phyloP scores from a whole-genome alignment of 257 asterid species.

The Agastache rugosa region DNA sequence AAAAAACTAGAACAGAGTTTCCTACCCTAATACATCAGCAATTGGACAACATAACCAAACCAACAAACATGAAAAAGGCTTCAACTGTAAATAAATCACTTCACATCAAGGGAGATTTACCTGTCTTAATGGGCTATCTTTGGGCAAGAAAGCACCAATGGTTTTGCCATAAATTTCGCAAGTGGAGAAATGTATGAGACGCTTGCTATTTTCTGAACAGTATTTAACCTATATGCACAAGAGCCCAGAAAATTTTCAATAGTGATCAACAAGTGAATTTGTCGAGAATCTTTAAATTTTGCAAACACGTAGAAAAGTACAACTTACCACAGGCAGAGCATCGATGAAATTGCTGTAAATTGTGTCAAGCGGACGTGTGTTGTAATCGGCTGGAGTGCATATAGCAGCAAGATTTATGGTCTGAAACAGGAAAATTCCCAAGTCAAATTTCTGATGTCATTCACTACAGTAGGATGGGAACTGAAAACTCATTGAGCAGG shows the following conservation, averaged over 20 bases:
- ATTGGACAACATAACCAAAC: slow-evolving; percentile 4
- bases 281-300: neutral
- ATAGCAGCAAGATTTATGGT: slow-evolving; percentile 96
- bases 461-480: neutral
- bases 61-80: neutral
- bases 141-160: slow-evolving; percentile 78
- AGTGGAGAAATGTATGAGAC: slow-evolving; percentile 95
- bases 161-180: slow-evolving; percentile 98
- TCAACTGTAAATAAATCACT: neutral
- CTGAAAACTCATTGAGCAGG: slow-evolving; percentile 14
- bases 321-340: slow-evolving; percentile 94
- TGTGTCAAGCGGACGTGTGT: slow-evolving; percentile 95
- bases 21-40: slow-evolving; percentile 4
- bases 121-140: slow-evolving; percentile 88
- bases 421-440: slow-evolving; percentile 52
- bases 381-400: slow-evolving; percentile 98
- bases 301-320: slow-evolving; percentile 8
- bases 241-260: slow-evolving; percentile 25
- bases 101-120: slow-evolving; percentile 42
- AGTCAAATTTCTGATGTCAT: slow-evolving; percentile 25
- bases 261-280: slow-evolving; percentile 3
- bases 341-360: slow-evolving; percentile 97
- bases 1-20: neutral
- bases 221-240: slow-evolving; percentile 74
- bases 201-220: slow-evolving; percentile 90